These are phyloP conservation scores for Kodamaea sp. DNA, from an alignment of 1,139 yeast species.

Conservation along the genomic window DNA sequence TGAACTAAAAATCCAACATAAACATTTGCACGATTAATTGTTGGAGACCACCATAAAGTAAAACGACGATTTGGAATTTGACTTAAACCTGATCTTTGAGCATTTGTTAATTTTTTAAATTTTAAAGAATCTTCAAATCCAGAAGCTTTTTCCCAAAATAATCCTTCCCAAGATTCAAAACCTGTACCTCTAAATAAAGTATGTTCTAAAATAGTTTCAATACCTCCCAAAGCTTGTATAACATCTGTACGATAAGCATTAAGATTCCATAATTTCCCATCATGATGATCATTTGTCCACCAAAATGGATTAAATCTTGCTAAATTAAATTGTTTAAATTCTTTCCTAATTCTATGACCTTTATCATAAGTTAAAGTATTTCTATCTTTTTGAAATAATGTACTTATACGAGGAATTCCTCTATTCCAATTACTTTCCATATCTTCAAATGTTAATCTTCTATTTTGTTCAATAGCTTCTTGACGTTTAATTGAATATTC, in stretches of 20 bases:
- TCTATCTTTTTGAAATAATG: conserved; percentile 91
- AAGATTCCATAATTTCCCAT: conserved; percentile 93
- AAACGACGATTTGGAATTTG: conserved; percentile 97
- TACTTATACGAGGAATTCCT: conserved; percentile 94
- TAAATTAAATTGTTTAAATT: conserved; percentile 70
- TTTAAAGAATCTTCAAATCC: conserved; percentile 97
- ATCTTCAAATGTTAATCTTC: conserved; percentile 88
- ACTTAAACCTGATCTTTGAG: conserved; percentile 94
- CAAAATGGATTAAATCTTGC: conserved; percentile 83
- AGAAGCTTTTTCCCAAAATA: conserved; percentile 96
- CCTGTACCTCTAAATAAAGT: conserved; percentile 96
- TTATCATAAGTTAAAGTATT: conserved; percentile 94
- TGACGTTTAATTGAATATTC: conserved; percentile 89
- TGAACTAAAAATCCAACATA: conserved; percentile 97
- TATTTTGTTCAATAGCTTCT: conserved; percentile 82
- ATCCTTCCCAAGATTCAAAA: conserved; percentile 97
- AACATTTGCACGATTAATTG: conserved; percentile 95
- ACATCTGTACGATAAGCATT: conserved; percentile 94
- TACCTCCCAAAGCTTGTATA: conserved; percentile 95
- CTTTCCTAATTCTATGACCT: conserved; percentile 83
- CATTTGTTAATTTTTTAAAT: conserved; percentile 91
- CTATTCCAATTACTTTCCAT: conserved; percentile 94
- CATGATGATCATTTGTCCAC: conserved; percentile 95
- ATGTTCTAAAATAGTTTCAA: conserved; percentile 93
- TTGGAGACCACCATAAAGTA: conserved; percentile 99